Evolutionary conservation across 2,329 filamentous ascomycete species (phyloP).

Genomic region (Sarocladium brachiariae): DNA sequence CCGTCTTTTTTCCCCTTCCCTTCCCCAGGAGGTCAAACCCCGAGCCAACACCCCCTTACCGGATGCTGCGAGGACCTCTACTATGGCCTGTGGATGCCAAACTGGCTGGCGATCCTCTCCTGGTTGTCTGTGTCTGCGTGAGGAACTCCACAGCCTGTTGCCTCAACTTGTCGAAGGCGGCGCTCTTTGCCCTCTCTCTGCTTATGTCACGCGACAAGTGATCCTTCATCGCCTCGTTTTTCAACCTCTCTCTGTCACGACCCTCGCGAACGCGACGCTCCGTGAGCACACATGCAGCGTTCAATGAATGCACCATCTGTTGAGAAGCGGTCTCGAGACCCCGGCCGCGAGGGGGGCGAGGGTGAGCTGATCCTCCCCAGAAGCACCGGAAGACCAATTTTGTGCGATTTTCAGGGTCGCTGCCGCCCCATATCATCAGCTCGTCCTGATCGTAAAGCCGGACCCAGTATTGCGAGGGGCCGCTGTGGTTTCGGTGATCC

Average conservation of each 20-base stretch:
- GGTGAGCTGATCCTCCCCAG: constrained; percentile 47
- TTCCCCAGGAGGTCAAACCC: too few relatives aligned
- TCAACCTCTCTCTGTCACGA: constrained; percentile 32
- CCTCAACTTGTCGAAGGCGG: constrained; percentile 41
- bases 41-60: constrained; percentile 9
- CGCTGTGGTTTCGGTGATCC: constrained; percentile 44
- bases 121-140: not conserved
- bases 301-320: constrained; percentile 36
- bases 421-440: constrained; percentile 59
- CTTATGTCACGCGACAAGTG: constrained; percentile 32
- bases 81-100: constrained; percentile 14
- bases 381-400: constrained; percentile 46
- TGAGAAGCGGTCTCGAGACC: constrained; percentile 29
- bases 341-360: constrained; percentile 21
- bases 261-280: constrained; percentile 37
- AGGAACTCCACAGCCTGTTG: constrained; percentile 38
- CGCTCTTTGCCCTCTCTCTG: constrained; percentile 42
- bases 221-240: constrained; percentile 39
- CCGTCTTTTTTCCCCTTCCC: too few relatives aligned
- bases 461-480: constrained; percentile 55
- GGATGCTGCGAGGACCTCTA: constrained; percentile 12
- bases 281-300: constrained; percentile 38
- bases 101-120: constrained; percentile 23
- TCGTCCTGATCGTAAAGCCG: constrained; percentile 71
- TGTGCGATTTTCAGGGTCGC: constrained; percentile 32